phyloP scores from a whole-genome alignment of 2,329 filamentous ascomycete species.

The Davidsoniella australis region DNA sequence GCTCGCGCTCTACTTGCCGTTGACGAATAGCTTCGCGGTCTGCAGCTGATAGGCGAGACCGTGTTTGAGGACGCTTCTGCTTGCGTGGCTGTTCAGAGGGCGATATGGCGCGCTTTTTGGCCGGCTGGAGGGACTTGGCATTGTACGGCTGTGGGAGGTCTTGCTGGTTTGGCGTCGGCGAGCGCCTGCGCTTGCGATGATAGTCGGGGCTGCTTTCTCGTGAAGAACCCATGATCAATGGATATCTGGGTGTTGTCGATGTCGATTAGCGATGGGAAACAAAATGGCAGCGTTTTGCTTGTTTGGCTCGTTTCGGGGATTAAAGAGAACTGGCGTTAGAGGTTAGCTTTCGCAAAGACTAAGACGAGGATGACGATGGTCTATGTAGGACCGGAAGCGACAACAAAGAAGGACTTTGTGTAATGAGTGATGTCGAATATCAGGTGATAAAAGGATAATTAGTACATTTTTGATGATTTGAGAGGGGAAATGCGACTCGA shows the following conservation, averaged over 20 bases:
- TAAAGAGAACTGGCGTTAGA: too few species aligned
- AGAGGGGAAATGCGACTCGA: neutral
- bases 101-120: slow-evolving; percentile 40
- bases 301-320: too few species aligned
- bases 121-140: slow-evolving; percentile 38
- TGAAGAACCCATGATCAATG: slow-evolving; percentile 1
- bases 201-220: neutral
- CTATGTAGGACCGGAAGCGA: neutral
- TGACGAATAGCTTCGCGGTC: slow-evolving; percentile 52
- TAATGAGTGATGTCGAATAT: too few species aligned
- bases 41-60: slow-evolving; percentile 47
- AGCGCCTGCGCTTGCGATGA: slow-evolving; percentile 21
- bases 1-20: slow-evolving; percentile 37
- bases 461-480: neutral
- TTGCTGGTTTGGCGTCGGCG: slow-evolving; percentile 21
- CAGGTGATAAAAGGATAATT: neutral
- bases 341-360: too few species aligned
- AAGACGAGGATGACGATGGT: neutral
- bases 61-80: slow-evolving; percentile 50
- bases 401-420: neutral
- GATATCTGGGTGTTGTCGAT: too few species aligned
- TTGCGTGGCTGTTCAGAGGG: slow-evolving; percentile 42
- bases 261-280: neutral
- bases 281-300: neutral
- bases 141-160: slow-evolving; percentile 43